Percentiles rank a stretch among this genome's conserved stretches.
Conservation (phyloP, 768 basidiomycete species). For the Suillus clintonianus region DNA sequence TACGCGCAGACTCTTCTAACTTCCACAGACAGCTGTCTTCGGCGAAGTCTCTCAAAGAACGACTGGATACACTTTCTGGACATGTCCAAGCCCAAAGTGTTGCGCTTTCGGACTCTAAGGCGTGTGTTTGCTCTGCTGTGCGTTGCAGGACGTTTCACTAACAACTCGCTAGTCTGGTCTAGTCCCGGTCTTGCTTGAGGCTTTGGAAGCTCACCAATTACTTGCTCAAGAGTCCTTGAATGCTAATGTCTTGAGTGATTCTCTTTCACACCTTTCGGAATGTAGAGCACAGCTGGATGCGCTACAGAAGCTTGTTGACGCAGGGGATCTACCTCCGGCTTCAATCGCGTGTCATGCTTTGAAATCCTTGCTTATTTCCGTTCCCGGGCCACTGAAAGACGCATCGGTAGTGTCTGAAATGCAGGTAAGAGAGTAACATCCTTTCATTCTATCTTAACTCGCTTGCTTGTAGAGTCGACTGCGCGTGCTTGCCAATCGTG, state of each 20-base stretch:
- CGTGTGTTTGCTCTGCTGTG: conserved; percentile 31
- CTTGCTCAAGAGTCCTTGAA: conserved; percentile 66
- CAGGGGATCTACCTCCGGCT: conserved; percentile 67
- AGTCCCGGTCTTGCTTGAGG: conserved; percentile 55
- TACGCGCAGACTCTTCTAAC: conserved; percentile 59
- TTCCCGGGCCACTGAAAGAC: conserved; percentile 52
- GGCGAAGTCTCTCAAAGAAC: conserved; percentile 64
- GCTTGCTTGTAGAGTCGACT: conserved; percentile 49
- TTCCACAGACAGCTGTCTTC: conserved; percentile 67
- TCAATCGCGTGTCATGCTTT: conserved; percentile 46
- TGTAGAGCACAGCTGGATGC: conserved; percentile 50
- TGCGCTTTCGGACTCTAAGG: conserved; percentile 60
- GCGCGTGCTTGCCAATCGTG: conserved; percentile 53
- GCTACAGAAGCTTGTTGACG: conserved; percentile 48
- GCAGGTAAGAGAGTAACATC: conserved; percentile 45
- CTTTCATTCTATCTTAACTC: conserved; percentile 2
- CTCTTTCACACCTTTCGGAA: conserved; percentile 54
- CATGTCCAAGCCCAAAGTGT: conserved; percentile 55
- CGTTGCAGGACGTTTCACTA: conserved; percentile 11
- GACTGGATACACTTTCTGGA: conserved; percentile 48
- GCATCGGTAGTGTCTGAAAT: conserved; percentile 57
- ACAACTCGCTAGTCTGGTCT: conserved; percentile 59
- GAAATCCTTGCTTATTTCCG: conserved; percentile 43
- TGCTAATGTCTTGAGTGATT: conserved; percentile 49
- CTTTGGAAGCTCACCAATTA: conserved; percentile 58